Base-by-base conservation (phyloP, 495 filamentous ascomycete genomes). In the Penicillium mononematosum region DNA sequence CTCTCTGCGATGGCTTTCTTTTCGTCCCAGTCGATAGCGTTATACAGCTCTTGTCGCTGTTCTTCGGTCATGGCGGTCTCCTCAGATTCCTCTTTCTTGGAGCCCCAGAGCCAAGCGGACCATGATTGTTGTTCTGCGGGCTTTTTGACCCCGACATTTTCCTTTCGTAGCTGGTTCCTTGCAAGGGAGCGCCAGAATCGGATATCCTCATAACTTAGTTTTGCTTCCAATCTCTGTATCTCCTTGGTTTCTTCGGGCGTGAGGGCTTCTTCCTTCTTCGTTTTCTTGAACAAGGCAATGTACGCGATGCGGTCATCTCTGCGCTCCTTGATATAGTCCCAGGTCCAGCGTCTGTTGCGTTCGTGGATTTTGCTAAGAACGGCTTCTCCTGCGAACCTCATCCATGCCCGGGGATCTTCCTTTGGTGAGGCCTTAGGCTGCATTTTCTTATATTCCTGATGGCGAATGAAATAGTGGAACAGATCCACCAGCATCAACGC, bases 11-110 rank as follows among this genome's bases (percentile, higher is more conserved):
- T 80, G 3, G 86, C 86, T 49, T 92, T 88, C 78, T 97, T 97
- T 75, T 98, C 94, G 62, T 98, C 90, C 89, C 92, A 98, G 65
- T 97, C 92, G 61, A 98, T 98, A 34, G 90, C 95, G 61, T 91
- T 89, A 65, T 98, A 98, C 9, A 98, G 82, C 75, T 98, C 94
- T 69, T 98, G 91, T 43, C 92, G 86, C 69, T 98, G 92, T 70
- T 96, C 85, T 53, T 98, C 95, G 1, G 90, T 92, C 82, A 98
- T 95, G 50, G 87, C 80, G 10, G 84, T 84, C 62, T 88, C 85
- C 39, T 90, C 87, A 4, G 83, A 79, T 50, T 89, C 76, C 41
- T 89, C 78, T 22, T 87, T 83, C 60, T 90, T 90, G 20, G 83
- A 83, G 14, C 88, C 88, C 90, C 92, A 96, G 10, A 88, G 78